phyloP scores from a whole-genome alignment of 164 flowering plant genomes.

The Houttuynia cordata region DNA sequence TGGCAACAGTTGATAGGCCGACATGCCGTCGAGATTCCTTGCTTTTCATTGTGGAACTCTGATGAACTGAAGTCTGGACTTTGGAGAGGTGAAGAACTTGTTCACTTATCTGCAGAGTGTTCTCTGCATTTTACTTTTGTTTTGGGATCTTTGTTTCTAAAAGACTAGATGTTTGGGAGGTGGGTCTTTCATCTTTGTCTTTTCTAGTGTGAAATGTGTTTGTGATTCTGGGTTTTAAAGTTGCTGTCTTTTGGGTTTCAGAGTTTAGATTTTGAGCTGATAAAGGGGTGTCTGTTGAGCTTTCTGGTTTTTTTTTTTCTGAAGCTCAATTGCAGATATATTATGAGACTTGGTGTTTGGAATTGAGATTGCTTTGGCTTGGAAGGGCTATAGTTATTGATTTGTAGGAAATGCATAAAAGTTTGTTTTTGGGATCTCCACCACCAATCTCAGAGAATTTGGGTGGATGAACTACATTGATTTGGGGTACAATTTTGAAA shows the following conservation, averaged over 20 bases:
- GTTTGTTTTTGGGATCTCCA: not conserved
- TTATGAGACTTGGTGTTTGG: not conserved
- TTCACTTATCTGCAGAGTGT: not conserved
- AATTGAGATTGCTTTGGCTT: not conserved
- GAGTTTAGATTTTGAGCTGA: not conserved
- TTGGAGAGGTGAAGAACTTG: not conserved
- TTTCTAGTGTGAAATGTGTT: not conserved
- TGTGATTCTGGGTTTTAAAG: conserved; percentile 1
- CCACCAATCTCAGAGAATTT: not conserved
- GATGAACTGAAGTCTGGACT: too few species aligned
- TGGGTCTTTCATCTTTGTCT: conserved; percentile 4
- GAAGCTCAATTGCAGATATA: not conserved
- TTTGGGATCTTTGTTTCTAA: not conserved
- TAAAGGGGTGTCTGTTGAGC: not conserved
- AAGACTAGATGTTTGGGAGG: not conserved
- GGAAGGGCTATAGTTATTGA: too few species aligned
- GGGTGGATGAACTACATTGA: not conserved
- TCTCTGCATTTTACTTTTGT: not conserved
- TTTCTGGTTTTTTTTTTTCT: not conserved
- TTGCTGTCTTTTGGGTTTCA: not conserved
- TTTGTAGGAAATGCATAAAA: not conserved
- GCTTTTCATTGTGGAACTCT: not conserved
- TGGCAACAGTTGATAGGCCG: conserved; percentile 4
- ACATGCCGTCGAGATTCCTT: conserved; percentile 6
- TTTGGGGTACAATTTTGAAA: not conserved